Conservation (phyloP, 345 rosid genomes). For the Rhizophora mangle region DNA sequence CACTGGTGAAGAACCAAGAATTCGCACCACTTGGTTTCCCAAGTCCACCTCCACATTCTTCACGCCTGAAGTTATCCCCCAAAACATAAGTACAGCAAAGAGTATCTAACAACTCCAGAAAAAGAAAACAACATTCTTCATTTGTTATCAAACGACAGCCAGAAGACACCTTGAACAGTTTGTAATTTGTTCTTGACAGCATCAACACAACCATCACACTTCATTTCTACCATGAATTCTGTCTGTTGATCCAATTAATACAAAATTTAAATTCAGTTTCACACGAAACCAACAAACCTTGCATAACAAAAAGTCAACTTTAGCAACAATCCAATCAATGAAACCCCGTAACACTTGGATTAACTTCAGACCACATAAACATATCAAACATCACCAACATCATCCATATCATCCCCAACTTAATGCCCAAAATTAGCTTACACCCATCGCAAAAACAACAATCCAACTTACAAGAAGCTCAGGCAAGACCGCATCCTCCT, state of each 20-base stretch:
- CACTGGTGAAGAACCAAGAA: conserved; percentile 79
- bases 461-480: conserved; percentile 68
- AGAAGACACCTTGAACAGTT: conserved; percentile 51
- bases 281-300: background rate
- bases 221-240: conserved; percentile 96
- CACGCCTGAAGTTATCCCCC: conserved; percentile 48
- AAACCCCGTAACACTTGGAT: too few relatives aligned
- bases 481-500: conserved; percentile 65
- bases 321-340: too few relatives aligned
- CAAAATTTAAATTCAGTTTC: conserved; percentile 1
- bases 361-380: background rate
- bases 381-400: background rate
- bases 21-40: conserved; percentile 74
- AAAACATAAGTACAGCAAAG: conserved; percentile 11
- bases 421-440: background rate
- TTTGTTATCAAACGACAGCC: conserved; percentile 1
- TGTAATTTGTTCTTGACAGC: conserved; percentile 77
- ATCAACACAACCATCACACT: conserved; percentile 80
- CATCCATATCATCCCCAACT: background rate
- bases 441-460: background rate
- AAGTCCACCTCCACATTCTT: conserved; percentile 84
- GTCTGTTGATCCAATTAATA: conserved; percentile 42
- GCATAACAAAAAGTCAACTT: background rate
- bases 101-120: background rate
- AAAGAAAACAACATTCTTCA: background rate